Base-by-base conservation (phyloP, 129 eudicot genomes). In the Scalesia atractyloides region DNA sequence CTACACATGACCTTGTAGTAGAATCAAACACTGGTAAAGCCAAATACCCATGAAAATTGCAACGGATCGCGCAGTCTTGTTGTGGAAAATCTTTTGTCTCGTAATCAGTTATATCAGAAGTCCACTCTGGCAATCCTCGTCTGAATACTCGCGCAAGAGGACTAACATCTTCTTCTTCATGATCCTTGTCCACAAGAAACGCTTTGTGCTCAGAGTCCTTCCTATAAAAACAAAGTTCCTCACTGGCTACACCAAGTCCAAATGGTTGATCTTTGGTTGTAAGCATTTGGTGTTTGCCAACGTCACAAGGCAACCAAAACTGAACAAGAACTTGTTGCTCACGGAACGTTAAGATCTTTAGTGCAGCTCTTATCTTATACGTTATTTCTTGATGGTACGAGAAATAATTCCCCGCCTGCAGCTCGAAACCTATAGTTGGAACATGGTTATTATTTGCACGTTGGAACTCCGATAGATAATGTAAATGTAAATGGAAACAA, bases 1-100 rank as follows among this genome's bases (percentile, higher is more conserved):
- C 66, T 15, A 61, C 46, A 61, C 66, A 61, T 30, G 15, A 61
- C 9, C 47, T 1, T 61, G 66, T 61, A 34, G 20, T 3, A 11
- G 66, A 61, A 30, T 61, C 66, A 33, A 61, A 61, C 66, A 61
- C 66, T 0, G 66, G 66, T 33, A 61, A 14, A 34, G 66, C 66
- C 66, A 61, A 12, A 61, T 61, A 61, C 6, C 66, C 66, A 61
- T 61, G 66, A n/a, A 61, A 11, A 0, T 61, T 61, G 46, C 66
- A 61, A 14, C 66, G 46, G 15, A 61, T 61, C 3, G 66, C 66
- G 15, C 19, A 26, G 0, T 61, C 46, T 61, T 13, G 66, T 61
- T 13, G 66, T 26, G 66, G 43, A 33, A 61, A 61, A 30, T 61
- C 46, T 12, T 33, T 15, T 1, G 0, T n/a, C 14, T 3, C 13